phyloP scores from a whole-genome alignment of 257 asterid genomes.

The Capsicum chinense region DNA sequence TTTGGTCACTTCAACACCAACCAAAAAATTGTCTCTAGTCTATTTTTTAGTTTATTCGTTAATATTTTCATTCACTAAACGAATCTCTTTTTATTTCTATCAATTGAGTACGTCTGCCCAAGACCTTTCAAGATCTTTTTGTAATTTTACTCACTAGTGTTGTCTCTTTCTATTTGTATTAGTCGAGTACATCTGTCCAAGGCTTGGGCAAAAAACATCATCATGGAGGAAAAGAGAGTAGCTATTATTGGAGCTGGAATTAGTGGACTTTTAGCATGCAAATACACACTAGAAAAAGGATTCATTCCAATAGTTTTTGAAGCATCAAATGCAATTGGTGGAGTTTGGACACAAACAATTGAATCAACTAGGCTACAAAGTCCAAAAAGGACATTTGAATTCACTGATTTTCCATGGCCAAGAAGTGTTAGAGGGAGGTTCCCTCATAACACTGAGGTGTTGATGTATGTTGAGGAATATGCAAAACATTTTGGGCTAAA shows the following conservation, averaged over 20 bases:
- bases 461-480: slow-evolving; percentile 53
- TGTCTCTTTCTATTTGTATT: too few species aligned
- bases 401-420: slow-evolving; percentile 75
- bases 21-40: too few species aligned
- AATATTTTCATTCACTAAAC: too few species aligned
- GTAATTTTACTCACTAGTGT: too few species aligned
- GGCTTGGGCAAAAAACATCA: too few species aligned
- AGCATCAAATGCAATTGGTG: slow-evolving; percentile 49
- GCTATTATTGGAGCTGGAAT: slow-evolving; percentile 72
- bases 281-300: slow-evolving; percentile 52
- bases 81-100: too few species aligned
- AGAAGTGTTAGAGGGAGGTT: slow-evolving; percentile 42
- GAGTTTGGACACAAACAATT: slow-evolving; percentile 62
- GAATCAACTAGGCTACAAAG: slow-evolving; percentile 59
- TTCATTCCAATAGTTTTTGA: slow-evolving; percentile 57
- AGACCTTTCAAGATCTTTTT: too few species aligned
- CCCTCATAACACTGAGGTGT: slow-evolving; percentile 41
- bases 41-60: too few species aligned
- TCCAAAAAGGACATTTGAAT: slow-evolving; percentile 39
- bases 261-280: slow-evolving; percentile 74
- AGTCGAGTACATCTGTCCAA: too few species aligned
- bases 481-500: slow-evolving; percentile 49
- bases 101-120: too few species aligned
- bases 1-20: not conserved
- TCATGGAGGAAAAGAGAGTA: slow-evolving; percentile 55